These are phyloP conservation scores for Yarrowia deformans DNA, from an alignment of 805 yeast species.

Conservation along the genomic window DNA sequence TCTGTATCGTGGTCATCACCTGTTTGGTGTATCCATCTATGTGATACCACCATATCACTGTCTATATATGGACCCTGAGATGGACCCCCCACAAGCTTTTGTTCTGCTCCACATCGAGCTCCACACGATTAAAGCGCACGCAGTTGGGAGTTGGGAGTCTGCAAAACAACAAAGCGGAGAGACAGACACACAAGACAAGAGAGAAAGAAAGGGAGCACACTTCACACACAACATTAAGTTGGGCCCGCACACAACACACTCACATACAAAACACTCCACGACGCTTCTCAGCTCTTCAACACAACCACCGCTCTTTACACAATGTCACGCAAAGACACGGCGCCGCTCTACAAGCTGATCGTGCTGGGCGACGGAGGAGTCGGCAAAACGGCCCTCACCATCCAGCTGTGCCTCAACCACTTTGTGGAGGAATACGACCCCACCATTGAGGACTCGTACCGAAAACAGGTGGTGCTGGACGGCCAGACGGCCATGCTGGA, in stretches of 20 bases:
- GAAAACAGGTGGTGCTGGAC: slow-evolving; percentile 86
- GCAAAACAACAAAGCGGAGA: slow-evolving; percentile 24
- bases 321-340: slow-evolving; percentile 45
- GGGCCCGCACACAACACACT: slow-evolving; percentile 3
- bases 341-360: slow-evolving; percentile 72
- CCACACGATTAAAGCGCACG: too few relatives aligned
- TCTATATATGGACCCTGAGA: too few relatives aligned
- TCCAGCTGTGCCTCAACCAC: slow-evolving; percentile 80
- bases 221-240: slow-evolving; percentile 30
- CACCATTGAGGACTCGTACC: slow-evolving; percentile 74
- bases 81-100: background rate
- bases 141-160: slow-evolving; percentile 14
- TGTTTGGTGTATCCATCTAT: too few relatives aligned
- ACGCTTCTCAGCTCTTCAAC: too few relatives aligned
- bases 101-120: slow-evolving; percentile 9
- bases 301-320: background rate
- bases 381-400: slow-evolving; percentile 96
- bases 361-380: slow-evolving; percentile 99
- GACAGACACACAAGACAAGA: too few relatives aligned
- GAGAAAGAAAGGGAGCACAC: too few relatives aligned
- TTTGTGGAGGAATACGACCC: slow-evolving; percentile 98
- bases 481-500: slow-evolving; percentile 77
- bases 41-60: too few relatives aligned
- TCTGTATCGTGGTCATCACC: too few relatives aligned
- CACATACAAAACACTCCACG: background rate